Base-by-base conservation (phyloP, 1,139 yeast species). In the Candida sojae region DNA sequence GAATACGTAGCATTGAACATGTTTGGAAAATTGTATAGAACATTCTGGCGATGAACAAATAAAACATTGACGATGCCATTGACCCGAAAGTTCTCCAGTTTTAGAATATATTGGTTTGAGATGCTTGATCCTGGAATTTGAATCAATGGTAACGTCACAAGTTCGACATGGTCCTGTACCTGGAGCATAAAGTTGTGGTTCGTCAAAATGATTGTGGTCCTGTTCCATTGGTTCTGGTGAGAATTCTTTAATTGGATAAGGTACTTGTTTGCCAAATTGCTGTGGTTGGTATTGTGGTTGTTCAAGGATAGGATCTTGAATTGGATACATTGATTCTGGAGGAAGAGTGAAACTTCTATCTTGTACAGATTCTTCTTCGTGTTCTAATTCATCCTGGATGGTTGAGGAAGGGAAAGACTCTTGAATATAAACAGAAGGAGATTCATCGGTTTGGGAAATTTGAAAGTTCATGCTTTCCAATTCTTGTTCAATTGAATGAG, bases 51-150 rank as follows among this genome's bases (percentile, higher is more conserved):
- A 64, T 23, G 76, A 67, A 69, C 99, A 93, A 21, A 73, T 70
- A 71, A 93, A 92, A 64, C 99, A 93, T 12, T 75, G 70, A 45
- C 96, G 77, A 64, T 93, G 99, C 98, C 98, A 92, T 66, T 91
- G 95, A 0, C 99, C 99, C 1, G 92, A 80, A 39, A 93, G 71
- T 57, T 87, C 92, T 23, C 87, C 86, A 45, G 89, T 90, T 54
- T 82, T 84, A 10, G 97, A 89, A 63, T 83, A 86, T n/a, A 93
- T 68, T 0, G 79, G 62, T 53, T 67, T 70, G 37, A 65, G 58
- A 6, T 13, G 9, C 3, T 62, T 42, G 0, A 79, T 79, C 42
- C 82, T 51, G 77, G 80, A 70, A 73, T 81, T 39, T 73, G 84
- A 44, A 11, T 59, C 61, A 37, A 85, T 80, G 23, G 62, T 67